A percentile compares a stretch with the other conserved stretches of the same genome.
Evolutionary conservation across 805 yeast genomes (phyloP).

Genomic region (Peterozyma toletana): DNA sequence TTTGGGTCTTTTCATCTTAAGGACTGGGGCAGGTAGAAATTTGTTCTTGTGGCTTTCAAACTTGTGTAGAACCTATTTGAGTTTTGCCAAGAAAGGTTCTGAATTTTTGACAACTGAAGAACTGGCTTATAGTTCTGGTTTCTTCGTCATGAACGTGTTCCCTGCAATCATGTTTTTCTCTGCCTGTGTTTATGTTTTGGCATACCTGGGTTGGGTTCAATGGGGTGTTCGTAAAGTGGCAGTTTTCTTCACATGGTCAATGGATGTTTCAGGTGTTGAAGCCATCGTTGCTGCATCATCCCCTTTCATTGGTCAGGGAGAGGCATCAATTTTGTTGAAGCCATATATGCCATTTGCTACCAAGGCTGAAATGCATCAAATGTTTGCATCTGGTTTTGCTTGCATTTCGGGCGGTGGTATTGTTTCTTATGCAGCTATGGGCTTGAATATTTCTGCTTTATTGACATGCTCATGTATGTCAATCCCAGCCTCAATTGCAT

Average conservation of each 20-base stretch:
- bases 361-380: slow-evolving; percentile 53
- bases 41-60: slow-evolving; percentile 53
- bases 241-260: slow-evolving; percentile 50
- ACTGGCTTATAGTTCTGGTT: slow-evolving; percentile 29
- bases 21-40: slow-evolving; percentile 55
- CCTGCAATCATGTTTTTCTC: slow-evolving; percentile 62
- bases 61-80: slow-evolving; percentile 48
- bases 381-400: slow-evolving; percentile 57
- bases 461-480: slow-evolving; percentile 67
- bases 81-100: slow-evolving; percentile 53
- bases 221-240: slow-evolving; percentile 55
- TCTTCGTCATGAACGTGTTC: slow-evolving; percentile 50
- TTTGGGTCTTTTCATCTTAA: slow-evolving; percentile 51
- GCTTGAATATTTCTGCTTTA: slow-evolving; percentile 54
- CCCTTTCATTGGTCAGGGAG: slow-evolving; percentile 63
- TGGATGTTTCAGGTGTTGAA: slow-evolving; percentile 56
- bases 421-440: slow-evolving; percentile 56
- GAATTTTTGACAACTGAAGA: slow-evolving; percentile 44
- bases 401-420: slow-evolving; percentile 60
- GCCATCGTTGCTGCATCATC: slow-evolving; percentile 62
- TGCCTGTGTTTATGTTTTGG: slow-evolving; percentile 53
- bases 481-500: slow-evolving; percentile 56
- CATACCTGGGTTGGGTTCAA: slow-evolving; percentile 52
- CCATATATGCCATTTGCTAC: slow-evolving; percentile 54
- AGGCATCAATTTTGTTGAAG: slow-evolving; percentile 53